Conservation (phyloP, 2,329 filamentous ascomycete species). For the Paecilomyces sp. region DNA sequence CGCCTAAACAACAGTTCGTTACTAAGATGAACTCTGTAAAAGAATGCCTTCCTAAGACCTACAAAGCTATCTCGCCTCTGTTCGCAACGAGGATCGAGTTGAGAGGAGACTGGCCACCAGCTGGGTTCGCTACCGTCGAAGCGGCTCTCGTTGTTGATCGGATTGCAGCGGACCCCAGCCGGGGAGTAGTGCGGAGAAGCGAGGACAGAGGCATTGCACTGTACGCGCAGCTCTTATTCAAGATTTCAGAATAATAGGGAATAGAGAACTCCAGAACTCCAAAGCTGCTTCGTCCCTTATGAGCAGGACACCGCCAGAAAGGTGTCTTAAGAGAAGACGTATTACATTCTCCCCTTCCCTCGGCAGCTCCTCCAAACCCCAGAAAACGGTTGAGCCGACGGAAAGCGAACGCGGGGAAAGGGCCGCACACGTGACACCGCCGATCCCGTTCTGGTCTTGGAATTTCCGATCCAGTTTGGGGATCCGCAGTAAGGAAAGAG, state of each 20-base stretch:
- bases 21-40: constrained; percentile 6
- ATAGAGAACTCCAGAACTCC: background rate
- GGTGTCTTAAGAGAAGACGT: background rate
- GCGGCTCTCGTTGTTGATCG: constrained; percentile 20
- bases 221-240: background rate
- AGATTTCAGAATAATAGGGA: background rate
- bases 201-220: constrained; percentile 29
- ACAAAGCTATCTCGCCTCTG: constrained; percentile 88
- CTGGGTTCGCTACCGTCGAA: constrained; percentile 18
- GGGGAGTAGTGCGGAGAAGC: constrained; percentile 33
- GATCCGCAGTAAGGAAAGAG: background rate
- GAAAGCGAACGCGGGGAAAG: constrained; percentile 33
- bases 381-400: constrained; percentile 19
- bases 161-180: constrained; percentile 22
- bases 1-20: constrained; percentile 41
- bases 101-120: constrained; percentile 31
- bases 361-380: constrained; percentile 6
- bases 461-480: background rate
- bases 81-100: constrained; percentile 92
- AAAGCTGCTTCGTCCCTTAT: background rate
- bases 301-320: background rate
- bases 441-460: constrained; percentile 1
- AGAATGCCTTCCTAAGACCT: constrained; percentile 12
- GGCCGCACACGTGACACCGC: constrained; percentile 12
- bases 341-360: constrained; percentile 1